These are phyloP conservation scores for Coelastrella sp. DNA, from an alignment of 139 green algal species.

Conservation along the genomic window DNA sequence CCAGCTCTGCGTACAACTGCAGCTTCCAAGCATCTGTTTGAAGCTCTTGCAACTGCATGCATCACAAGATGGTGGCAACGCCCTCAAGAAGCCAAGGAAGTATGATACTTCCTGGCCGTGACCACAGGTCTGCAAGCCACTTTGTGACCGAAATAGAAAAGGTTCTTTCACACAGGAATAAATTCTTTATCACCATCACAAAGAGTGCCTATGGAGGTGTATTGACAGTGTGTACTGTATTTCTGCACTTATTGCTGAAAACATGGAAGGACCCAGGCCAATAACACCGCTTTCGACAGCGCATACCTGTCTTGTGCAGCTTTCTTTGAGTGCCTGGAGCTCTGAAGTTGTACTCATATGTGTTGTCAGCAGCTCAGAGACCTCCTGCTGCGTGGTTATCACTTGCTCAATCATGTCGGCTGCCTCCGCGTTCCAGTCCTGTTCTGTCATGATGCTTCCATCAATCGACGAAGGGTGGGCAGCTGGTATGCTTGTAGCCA, in stretches of 20 bases:
- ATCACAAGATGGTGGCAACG: conserved; percentile 48
- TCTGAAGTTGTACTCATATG: conserved; percentile 7
- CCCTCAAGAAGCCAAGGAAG: too few relatives aligned
- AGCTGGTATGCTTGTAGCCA: background rate
- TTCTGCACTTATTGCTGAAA: background rate
- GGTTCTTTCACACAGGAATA: too few relatives aligned
- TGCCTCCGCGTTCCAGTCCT: conserved; percentile 32
- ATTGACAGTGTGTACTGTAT: too few relatives aligned
- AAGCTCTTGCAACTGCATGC: conserved; percentile 44
- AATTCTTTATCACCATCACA: too few relatives aligned
- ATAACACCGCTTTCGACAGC: conserved; percentile 52
- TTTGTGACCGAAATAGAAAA: too few relatives aligned
- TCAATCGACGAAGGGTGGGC: background rate
- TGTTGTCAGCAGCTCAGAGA: background rate
- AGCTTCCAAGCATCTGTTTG: conserved; percentile 41
- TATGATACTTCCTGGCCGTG: too few relatives aligned
- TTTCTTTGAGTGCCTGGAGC: conserved; percentile 7
- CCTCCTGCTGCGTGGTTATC: conserved; percentile 16
- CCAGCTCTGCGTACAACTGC: conserved; percentile 38
- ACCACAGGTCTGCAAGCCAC: too few relatives aligned
- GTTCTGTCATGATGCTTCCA: conserved; percentile 14
- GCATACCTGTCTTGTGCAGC: conserved; percentile 12
- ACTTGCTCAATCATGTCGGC: conserved; percentile 30
- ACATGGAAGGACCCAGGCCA: background rate
- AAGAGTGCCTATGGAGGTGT: too few relatives aligned